Evolutionary conservation across 139 green algal genomes (phyloP), one percentile per base, ranked within the genome.

Genomic region (Pleodorina starrii): DNA sequence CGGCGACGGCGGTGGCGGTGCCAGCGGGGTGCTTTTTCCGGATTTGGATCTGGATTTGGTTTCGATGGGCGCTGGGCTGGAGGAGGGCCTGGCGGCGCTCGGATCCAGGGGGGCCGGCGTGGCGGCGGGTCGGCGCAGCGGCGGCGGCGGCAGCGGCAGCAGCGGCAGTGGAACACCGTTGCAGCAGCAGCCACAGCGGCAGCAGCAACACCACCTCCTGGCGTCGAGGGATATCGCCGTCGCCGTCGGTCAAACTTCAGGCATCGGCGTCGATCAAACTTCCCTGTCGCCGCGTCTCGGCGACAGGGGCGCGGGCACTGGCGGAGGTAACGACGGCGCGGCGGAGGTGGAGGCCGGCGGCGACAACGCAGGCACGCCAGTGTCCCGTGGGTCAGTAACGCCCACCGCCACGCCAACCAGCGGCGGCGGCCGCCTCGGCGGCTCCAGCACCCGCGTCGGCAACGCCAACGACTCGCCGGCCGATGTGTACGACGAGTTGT

Each of bases 1-100:
- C 25, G 6, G 44, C 43, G 73, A 6, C 43, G 25, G 43, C 43
- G n/a, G n/a, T n/a, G n/a, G n/a, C n/a, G n/a, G n/a, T n/a, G 14
- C 14, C 51, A 57, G 35, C 32, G n/a, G 29, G 1, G 48, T 29
- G 5, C n/a, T 74, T 21, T 73, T 75, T 9, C 23, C 54, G 14
- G 57, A 86, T 57, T 36, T 86, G 57, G 79, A 75, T 54, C 2
- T 86, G 36, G 77, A 85, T 32, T 17, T 85, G 5, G 11, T 66
- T 11, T 27, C n/a, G 21, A 38, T 73, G 75, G 32, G 75, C 29
- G 1, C 32, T 2, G 75, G 75, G 4, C 40, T 72, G 1, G 51
- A 38, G 74, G 44, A 63, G 74, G 74, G 74, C 2, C 46, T 82
- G 43, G 44, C 44, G 44, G 74, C 25, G 44, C 38, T 82, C 40